Evolutionary conservation across 495 filamentous ascomycete genomes (phyloP), one percentile per base, ranked within the genome.

Genomic region (Penicillium canariense): DNA sequence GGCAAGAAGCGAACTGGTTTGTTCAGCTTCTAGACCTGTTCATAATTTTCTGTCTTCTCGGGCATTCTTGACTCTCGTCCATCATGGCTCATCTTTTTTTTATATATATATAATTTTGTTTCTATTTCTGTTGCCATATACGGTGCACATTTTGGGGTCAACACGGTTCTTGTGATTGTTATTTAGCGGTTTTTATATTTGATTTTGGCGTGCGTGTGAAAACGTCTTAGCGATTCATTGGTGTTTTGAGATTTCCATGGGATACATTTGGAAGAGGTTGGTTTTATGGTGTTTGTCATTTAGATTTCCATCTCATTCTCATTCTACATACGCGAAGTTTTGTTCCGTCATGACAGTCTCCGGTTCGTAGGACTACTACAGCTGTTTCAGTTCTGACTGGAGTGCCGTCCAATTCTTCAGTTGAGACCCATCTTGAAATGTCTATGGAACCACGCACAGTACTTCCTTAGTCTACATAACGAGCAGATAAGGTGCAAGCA

Each of bases 1-100:
- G 90, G 91, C 7, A 96, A 96, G 76, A 84, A 85, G 65, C 82
- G 90, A 54, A 92, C 87, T 69, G 91, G 91, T 2, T 66, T 96
- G 62, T 96, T 96, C 66, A 90, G 85, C 63, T 94, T 96, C 63
- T 97, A 70, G 75, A 18, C 8, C 28, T 17, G 36, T n/a, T n/a
- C n/a, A n/a, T n/a, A n/a, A n/a, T n/a, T n/a, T n/a, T n/a, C n/a
- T n/a, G n/a, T n/a, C n/a, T n/a, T n/a, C n/a, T n/a, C n/a, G n/a
- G n/a, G n/a, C n/a, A n/a, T n/a, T n/a, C n/a, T n/a, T n/a, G n/a
- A n/a, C n/a, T n/a, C n/a, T n/a, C n/a, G n/a, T n/a, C n/a, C n/a
- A n/a, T n/a, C n/a, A n/a, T n/a, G n/a, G n/a, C n/a, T n/a, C n/a
- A n/a, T n/a, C n/a, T n/a, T n/a, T n/a, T n/a, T n/a, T n/a, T n/a